These are phyloP conservation scores for Elsinoe batatas DNA, from an alignment of 2,329 filamentous ascomycete species.

Conservation along the genomic window DNA sequence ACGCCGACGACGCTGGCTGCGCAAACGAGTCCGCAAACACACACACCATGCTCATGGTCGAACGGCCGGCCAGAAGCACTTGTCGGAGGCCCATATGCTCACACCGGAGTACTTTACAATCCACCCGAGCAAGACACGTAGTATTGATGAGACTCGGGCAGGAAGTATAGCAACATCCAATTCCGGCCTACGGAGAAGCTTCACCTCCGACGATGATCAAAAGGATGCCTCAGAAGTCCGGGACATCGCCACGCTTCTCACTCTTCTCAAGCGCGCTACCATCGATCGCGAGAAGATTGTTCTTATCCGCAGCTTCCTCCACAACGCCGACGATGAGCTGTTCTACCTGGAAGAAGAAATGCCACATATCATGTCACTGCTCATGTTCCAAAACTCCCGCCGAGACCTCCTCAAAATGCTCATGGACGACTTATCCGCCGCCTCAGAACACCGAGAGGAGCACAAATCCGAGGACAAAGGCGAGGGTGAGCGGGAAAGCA, in stretches of 20 bases:
- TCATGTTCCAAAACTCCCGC: conserved; percentile 83
- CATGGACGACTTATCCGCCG: conserved; percentile 48
- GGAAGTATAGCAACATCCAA: conserved; percentile 13
- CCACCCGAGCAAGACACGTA: conserved; percentile 30
- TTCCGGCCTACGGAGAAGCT: conserved; percentile 19
- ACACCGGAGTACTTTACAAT: conserved; percentile 74
- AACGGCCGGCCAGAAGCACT: conserved; percentile 25
- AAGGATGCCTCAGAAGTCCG: conserved; percentile 45
- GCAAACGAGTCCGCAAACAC: conserved; percentile 61
- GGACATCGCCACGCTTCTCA: conserved; percentile 60
- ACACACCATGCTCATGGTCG: conserved; percentile 30
- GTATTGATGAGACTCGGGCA: conserved; percentile 15
- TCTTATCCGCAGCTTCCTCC: conserved; percentile 70
- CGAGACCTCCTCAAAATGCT: conserved; percentile 64
- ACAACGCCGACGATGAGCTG: conserved; percentile 65
- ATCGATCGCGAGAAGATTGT: conserved; percentile 91
- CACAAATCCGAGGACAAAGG: conserved; percentile 31
- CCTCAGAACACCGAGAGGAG: conserved; percentile 41
- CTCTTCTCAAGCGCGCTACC: conserved; percentile 54
- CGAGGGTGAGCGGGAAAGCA: conserved; percentile 38
- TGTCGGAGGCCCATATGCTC: conserved; percentile 53
- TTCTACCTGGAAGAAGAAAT: conserved; percentile 64
- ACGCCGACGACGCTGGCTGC: conserved; percentile 77
- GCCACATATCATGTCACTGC: conserved; percentile 73
- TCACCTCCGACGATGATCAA: conserved; percentile 35